These are phyloP conservation scores for Simplicillium aogashimaense DNA, from an alignment of 2,329 filamentous ascomycete species.

Conservation along the genomic window DNA sequence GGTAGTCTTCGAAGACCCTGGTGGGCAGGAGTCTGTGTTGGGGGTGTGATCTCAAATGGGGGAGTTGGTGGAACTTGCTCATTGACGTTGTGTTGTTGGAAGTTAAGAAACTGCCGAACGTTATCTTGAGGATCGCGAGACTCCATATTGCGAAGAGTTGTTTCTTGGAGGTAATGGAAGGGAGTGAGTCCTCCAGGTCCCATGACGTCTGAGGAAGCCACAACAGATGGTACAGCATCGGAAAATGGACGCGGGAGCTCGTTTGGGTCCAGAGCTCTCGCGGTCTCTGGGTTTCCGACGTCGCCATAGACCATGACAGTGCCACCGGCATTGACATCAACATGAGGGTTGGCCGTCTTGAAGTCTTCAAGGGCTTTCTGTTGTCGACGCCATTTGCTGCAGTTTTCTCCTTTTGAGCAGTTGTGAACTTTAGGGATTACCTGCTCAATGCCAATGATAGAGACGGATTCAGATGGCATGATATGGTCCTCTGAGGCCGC, in stretches of 20 bases:
- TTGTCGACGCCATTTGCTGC: conserved; percentile 71
- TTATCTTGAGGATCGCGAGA: conserved; percentile 81
- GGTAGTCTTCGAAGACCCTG: conserved; percentile 48
- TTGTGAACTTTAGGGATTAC: conserved; percentile 74
- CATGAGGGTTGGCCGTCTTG: conserved; percentile 63
- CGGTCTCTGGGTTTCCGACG: conserved; percentile 65
- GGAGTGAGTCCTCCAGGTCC: conserved; percentile 56
- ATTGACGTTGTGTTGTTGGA: conserved; percentile 54
- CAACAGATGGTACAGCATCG: conserved; percentile 68
- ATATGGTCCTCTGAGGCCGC: conserved; percentile 52
- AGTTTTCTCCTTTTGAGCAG: conserved; percentile 80
- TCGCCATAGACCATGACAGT: conserved; percentile 70
- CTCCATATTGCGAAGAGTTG: conserved; percentile 59
- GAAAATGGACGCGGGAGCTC: conserved; percentile 56
- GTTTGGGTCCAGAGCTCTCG: conserved; percentile 44
- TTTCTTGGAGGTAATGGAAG: conserved; percentile 63
- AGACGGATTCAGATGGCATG: conserved; percentile 73
- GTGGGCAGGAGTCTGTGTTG: conserved; percentile 26
- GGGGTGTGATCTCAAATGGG: conserved; percentile 54
- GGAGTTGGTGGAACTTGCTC: conserved; percentile 59
- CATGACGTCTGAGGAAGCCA: conserved; percentile 85
- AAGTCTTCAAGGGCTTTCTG: conserved; percentile 68
- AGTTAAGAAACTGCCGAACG: conserved; percentile 80
- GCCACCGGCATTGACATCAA: conserved; percentile 43
- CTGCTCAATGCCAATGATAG: conserved; percentile 87